These are phyloP conservation scores for Arabidopsis thaliana DNA, from an alignment of 345 rosid species.

Conservation along the genomic window DNA sequence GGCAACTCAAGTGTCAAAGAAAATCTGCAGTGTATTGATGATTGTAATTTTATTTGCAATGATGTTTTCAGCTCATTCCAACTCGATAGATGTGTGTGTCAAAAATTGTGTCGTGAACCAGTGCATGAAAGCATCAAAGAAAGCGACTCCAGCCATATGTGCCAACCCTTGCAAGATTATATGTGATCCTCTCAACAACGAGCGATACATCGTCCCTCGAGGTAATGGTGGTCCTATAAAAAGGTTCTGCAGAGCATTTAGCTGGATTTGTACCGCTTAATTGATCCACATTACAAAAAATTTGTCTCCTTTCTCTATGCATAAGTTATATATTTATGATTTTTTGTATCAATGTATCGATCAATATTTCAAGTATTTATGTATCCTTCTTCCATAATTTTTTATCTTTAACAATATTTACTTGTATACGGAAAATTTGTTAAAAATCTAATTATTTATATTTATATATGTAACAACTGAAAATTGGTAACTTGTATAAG, in stretches of 20 bases:
- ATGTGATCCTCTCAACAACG: background rate
- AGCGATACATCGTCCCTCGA: background rate
- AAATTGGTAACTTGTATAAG: background rate
- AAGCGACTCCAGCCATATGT: slow-evolving; percentile 17
- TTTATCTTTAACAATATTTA: background rate
- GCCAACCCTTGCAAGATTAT: background rate
- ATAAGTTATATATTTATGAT: background rate
- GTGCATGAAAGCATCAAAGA: slow-evolving; percentile 13
- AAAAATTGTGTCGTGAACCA: background rate
- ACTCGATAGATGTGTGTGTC: background rate
- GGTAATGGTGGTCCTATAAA: background rate
- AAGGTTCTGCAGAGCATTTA: background rate
- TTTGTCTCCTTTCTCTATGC: background rate
- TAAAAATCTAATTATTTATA: background rate
- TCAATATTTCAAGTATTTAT: background rate
- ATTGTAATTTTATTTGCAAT: slow-evolving; percentile 8
- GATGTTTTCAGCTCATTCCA: background rate
- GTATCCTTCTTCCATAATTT: background rate
- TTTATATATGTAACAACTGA: background rate
- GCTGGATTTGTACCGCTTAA: background rate
- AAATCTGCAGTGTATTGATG: background rate
- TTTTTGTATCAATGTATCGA: background rate
- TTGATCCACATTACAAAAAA: background rate
- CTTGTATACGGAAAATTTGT: background rate
- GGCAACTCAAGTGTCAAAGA: background rate